Evolutionary conservation across 768 basidiomycete genomes (phyloP).

Genomic region (Lentinula edodes): DNA sequence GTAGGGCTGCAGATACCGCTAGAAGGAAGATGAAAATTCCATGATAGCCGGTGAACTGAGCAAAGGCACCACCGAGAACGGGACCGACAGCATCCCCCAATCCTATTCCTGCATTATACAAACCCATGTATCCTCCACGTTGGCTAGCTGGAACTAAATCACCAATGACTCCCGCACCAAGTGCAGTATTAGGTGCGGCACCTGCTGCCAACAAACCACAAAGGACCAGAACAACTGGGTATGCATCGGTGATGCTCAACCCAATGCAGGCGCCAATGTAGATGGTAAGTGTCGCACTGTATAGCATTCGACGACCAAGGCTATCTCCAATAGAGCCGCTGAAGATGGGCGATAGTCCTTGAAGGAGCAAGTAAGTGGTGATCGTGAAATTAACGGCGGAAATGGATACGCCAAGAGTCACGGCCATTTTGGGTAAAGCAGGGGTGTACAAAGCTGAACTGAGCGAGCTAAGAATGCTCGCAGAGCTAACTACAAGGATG

Average conservation of each 20-base stretch:
- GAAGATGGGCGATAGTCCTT: not conserved
- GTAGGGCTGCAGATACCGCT: not conserved
- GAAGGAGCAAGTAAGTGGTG: slow-evolving; percentile 3
- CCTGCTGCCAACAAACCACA: slow-evolving; percentile 1
- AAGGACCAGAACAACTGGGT: not conserved
- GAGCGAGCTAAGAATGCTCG: not conserved
- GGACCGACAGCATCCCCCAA: not conserved
- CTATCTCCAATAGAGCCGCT: not conserved
- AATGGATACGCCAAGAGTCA: not conserved
- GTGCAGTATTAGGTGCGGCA: not conserved
- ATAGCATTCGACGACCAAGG: slow-evolving; percentile 1
- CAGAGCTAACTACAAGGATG: slow-evolving; percentile 1
- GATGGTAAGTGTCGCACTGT: not conserved
- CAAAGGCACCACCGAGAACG: slow-evolving; percentile 1
- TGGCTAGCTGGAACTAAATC: not conserved
- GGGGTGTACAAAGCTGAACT: slow-evolving; percentile 1
- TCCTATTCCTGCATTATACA: not conserved
- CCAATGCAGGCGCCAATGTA: not conserved
- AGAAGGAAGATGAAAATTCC: slow-evolving; percentile 4
- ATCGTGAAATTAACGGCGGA: not conserved
- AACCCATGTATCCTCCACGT: not conserved
- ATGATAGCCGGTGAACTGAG: slow-evolving; percentile 3
- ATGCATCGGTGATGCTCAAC: not conserved
- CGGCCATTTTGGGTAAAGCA: slow-evolving; percentile 1
- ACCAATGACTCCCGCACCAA: slow-evolving; percentile 3